Evolutionary conservation across 306 rosid genomes (phyloP).

Genomic region (Rosa multiflora): DNA sequence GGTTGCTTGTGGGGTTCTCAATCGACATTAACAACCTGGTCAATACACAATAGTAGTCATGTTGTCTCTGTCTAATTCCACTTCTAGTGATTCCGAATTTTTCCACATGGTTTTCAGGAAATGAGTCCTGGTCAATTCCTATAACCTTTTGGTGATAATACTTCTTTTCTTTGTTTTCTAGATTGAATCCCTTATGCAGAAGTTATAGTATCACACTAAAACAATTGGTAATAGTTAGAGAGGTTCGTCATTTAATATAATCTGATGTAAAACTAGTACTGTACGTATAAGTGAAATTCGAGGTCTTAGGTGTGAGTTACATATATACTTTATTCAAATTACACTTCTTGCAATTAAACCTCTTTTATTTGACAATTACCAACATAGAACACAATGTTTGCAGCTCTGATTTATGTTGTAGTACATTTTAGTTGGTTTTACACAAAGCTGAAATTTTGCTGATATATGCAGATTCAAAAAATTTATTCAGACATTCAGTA

Average conservation of each 20-base stretch:
- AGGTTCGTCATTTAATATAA: background rate
- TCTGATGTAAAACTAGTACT: background rate
- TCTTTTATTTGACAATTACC: background rate
- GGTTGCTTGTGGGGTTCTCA: conserved; percentile 36
- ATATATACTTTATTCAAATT: no score
- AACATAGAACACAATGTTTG: background rate
- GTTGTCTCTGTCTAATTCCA: conserved; percentile 15
- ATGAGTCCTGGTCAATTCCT: conserved; percentile 24
- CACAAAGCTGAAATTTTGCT: background rate
- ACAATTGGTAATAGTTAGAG: background rate
- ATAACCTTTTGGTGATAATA: background rate
- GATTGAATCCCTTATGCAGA: background rate
- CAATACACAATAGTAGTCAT: conserved; percentile 19
- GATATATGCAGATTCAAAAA: background rate
- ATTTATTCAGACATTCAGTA: background rate
- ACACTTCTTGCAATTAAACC: background rate
- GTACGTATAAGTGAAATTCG: background rate
- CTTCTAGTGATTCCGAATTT: background rate
- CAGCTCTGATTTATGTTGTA: background rate
- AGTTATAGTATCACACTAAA: background rate
- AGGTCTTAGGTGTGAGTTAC: background rate
- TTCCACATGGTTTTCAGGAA: conserved; percentile 14
- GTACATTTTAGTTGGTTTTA: background rate
- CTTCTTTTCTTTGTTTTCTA: background rate
- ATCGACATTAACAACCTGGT: conserved; percentile 13